Percentiles rank a stretch among this genome's conserved stretches.
Evolutionary conservation across 1,284 basidiomycete species (phyloP).

Genomic region (Anthracocystis setariae): DNA sequence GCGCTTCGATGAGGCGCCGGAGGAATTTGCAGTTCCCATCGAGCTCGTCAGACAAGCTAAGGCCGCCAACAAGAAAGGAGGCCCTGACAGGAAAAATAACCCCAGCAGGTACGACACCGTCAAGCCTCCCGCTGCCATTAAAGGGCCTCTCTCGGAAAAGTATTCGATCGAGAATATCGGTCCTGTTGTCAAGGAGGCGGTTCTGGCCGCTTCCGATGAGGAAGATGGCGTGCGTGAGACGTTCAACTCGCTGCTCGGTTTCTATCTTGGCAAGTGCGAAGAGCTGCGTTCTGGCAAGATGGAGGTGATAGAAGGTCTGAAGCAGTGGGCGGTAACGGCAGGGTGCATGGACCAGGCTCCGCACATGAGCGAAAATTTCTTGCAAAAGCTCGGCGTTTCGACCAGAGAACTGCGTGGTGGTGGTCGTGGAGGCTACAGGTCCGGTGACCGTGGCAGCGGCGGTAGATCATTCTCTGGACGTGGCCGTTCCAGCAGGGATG

Average conservation of each 20-base stretch:
- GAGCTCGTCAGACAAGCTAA: conserved; percentile 21
- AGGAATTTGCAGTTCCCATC: conserved; percentile 22
- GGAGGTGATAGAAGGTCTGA: conserved; percentile 44
- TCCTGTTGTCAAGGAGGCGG: conserved; percentile 17
- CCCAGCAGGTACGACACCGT: background rate
- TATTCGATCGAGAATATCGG: conserved; percentile 18
- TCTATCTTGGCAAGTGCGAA: conserved; percentile 44
- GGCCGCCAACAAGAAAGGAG: background rate
- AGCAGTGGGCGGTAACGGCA: conserved; percentile 43
- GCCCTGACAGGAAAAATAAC: too few relatives aligned
- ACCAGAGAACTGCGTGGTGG: conserved; percentile 10
- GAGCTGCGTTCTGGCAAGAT: conserved; percentile 45
- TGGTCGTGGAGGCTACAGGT: conserved; percentile 1
- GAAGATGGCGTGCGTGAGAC: conserved; percentile 27
- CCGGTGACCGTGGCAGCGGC: conserved; percentile 11
- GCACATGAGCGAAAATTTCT: conserved; percentile 37
- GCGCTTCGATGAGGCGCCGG: conserved; percentile 72
- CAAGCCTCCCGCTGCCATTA: conserved; percentile 19
- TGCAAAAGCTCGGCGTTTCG: conserved; percentile 48
- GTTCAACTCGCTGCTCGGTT: conserved; percentile 51
- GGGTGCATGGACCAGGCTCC: conserved; percentile 35
- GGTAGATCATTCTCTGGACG: conserved; percentile 29
- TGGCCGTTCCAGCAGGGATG: conserved; percentile 42
- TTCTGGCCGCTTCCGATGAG: conserved; percentile 14
- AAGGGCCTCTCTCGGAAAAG: conserved; percentile 38